Base-by-base conservation (phyloP, 2,329 filamentous ascomycete species). In the Aspergillus sp. region DNA sequence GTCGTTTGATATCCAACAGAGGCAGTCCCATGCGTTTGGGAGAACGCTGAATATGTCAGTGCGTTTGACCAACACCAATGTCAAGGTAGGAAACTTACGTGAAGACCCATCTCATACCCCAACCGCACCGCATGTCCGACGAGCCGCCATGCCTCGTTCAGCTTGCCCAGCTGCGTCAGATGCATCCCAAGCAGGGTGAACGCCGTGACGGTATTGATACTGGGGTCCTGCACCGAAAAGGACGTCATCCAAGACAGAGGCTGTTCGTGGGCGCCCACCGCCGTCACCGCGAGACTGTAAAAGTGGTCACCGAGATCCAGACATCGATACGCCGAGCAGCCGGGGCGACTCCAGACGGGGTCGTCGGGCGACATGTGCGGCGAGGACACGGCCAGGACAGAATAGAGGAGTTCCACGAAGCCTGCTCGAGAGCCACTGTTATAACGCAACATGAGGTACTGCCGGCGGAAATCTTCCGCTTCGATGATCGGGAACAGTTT, bases 401-500 rank as follows among this genome's bases (percentile, higher is more conserved):
- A 42, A 23, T 52, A 52, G 14, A 52, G 21, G 20, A 52, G 25
- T 20, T 42, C 40, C 16, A 42, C 11, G 17, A 42, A 42, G 2
- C 40, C 40, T 13, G 40, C 7, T 17, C 40, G 40, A 5, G 40
- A 17, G 16, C 40, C 40, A 20, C 19, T 20, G 11, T 23, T 16
- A 21, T 17, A 19, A 13, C 40, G 25, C 11, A 52, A 20, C 14
- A 45, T 13, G 13, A 52, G 7, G 16, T 52, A 52, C 32, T 52
- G 49, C 19, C 49, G 49, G 20, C 38, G 49, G 31, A 52, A 52
- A 16, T 52, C 49, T 13, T 52, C 49, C 19, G 49, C 49, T 20
- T 52, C 49, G 43, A 52, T 52, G 25, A 52, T 42, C 5, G 49
- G 49, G 17, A 52, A 52, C 19, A 52, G 17, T 17, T 38, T 34